Conservation (phyloP, 768 basidiomycete species). For the Clathrus columnatus region DNA sequence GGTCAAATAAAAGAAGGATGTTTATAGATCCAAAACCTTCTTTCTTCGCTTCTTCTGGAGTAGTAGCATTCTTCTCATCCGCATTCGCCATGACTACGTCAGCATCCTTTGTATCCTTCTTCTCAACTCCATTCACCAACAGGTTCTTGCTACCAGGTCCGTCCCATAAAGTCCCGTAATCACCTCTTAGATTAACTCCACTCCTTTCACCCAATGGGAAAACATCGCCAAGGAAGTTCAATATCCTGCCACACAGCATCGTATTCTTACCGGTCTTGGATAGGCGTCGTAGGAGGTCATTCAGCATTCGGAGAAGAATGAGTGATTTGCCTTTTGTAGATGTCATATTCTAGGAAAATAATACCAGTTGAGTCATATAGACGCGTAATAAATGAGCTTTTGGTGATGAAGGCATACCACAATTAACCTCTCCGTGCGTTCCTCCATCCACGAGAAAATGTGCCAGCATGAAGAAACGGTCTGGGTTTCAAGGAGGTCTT, state of each 20-base stretch:
- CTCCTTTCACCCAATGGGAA: slow-evolving; percentile 85
- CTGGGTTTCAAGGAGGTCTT: slow-evolving; percentile 78
- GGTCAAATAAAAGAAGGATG: background rate
- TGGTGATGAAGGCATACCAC: slow-evolving; percentile 14
- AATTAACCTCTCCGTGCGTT: slow-evolving; percentile 59
- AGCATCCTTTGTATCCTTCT: slow-evolving; percentile 24
- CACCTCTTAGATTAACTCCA: slow-evolving; percentile 85
- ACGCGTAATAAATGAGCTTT: background rate
- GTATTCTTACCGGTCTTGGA: slow-evolving; percentile 83
- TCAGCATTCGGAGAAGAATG: slow-evolving; percentile 72
- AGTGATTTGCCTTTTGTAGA: slow-evolving; percentile 87
- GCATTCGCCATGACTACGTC: slow-evolving; percentile 11
- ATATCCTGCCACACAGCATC: slow-evolving; percentile 81
- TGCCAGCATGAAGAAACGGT: slow-evolving; percentile 80
- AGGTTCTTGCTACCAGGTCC: slow-evolving; percentile 30
- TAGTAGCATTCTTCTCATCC: slow-evolving; percentile 21
- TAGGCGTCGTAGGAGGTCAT: slow-evolving; percentile 77
- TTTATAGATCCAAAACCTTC: background rate
- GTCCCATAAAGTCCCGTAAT: slow-evolving; percentile 76
- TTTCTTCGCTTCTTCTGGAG: background rate
- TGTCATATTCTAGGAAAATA: slow-evolving; percentile 46
- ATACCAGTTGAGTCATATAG: background rate
- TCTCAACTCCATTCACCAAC: slow-evolving; percentile 30
- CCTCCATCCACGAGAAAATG: slow-evolving; percentile 84
- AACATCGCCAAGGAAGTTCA: slow-evolving; percentile 77